Base-by-base conservation (phyloP, 2,329 filamentous ascomycete genomes). In the Stemphylium lycopersici region DNA sequence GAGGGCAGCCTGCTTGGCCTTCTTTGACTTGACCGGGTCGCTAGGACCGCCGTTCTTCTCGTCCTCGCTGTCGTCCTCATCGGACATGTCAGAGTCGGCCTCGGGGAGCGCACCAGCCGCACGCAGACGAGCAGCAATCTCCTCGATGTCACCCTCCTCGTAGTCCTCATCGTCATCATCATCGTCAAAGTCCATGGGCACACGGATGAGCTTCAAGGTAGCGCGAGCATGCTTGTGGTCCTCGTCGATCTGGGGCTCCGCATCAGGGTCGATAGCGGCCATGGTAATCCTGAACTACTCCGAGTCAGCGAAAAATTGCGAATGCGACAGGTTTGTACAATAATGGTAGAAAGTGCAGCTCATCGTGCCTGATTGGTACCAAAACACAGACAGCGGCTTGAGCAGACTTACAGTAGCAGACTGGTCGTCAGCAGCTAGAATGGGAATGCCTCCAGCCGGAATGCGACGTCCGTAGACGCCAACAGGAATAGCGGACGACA, bases 211-310 rank as follows among this genome's bases (percentile, higher is more conserved):
- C 81, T 95, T 96, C 70, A 99, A 82, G 46, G 95, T 99, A 48
- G 95, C 90, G 67, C 93, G 90, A 67, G 88, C 84, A 58, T 87
- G 78, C 52, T 75, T 73, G 58, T 71, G 56, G 15, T 67, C 63
- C 31, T 76, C 74, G 40, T 77, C 74, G 49, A 75, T 71, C 63
- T 78, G 75, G 22, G 78, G 71, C 63, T 86, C 83, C 68, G 90
- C 90, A 70, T 86, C 91, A 54, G 95, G 95, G 76, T 99, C 93
- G 76, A 99, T 89, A 63, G 95, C 95, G 70, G 96, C 95, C 95
- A 99, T 99, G 71, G 93, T 98, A 73, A 99, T 91, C 76, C 91
- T 91, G 81, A 97, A 96, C 93, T 96, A 70, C 13, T 34, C 12
- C 43, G 47, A 20, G 15, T 72, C 58, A 74, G 67, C 48, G 47